These are phyloP conservation scores for Symbiodinium pilosum DNA, from an alignment of 73 alveolate genomes.

Conservation along the genomic window DNA sequence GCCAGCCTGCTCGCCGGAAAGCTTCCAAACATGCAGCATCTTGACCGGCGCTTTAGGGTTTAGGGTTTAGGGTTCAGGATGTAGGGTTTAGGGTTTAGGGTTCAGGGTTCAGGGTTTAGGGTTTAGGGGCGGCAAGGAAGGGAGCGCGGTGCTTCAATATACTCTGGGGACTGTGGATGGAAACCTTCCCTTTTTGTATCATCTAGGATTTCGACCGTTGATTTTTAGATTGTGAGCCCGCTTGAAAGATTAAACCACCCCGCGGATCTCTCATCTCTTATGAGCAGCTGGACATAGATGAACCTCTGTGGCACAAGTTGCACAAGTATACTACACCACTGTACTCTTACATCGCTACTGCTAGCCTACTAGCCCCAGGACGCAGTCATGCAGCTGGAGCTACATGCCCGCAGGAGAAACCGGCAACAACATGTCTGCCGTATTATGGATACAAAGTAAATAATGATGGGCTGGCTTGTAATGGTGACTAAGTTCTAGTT, in stretches of 20 bases:
- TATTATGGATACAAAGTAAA: too few relatives aligned
- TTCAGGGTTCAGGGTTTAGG: too few relatives aligned
- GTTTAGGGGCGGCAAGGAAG: not conserved
- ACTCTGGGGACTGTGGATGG: not conserved
- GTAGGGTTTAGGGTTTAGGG: too few relatives aligned
- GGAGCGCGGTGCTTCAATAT: not conserved
- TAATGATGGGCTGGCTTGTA: too few relatives aligned
- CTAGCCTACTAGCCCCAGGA: not conserved
- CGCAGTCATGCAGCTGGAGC: not conserved
- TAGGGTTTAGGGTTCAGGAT: too few relatives aligned
- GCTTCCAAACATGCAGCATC: not conserved
- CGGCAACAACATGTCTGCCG: not conserved
- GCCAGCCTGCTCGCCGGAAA: constrained; percentile 12
- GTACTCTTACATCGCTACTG: not conserved
- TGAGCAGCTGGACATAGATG: not conserved
- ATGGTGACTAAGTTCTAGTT: too few relatives aligned
- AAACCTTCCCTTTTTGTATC: not conserved
- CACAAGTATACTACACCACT: not conserved
- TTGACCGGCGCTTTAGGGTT: not conserved
- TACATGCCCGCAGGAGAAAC: not conserved
- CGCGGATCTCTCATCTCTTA: not conserved
- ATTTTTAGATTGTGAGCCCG: not conserved
- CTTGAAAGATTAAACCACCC: not conserved
- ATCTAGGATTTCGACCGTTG: not conserved
- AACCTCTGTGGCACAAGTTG: not conserved